Evolutionary conservation across 495 filamentous ascomycete species (phyloP), one percentile per base, ranked within the genome.

Genomic region (Penicillium egyptiacum): DNA sequence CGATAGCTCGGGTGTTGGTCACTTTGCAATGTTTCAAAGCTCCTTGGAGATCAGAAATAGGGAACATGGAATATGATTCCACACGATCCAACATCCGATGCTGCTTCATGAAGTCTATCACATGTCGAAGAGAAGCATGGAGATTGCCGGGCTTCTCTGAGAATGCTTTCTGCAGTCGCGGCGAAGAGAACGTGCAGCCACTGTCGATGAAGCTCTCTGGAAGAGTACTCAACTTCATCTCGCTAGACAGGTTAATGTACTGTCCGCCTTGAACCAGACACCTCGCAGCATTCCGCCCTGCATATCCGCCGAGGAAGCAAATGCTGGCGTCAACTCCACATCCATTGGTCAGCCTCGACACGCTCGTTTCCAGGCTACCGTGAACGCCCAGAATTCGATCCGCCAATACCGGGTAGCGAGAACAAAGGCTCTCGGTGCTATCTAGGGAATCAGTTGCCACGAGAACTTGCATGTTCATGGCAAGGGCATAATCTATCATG

Each of bases 191-290:
- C 0, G 59, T 60, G 50, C 65, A 65, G 10, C 62, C 65, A 37
- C 59, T 61, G 35, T 62, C 53, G 3, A 62, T 50, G 31, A 67
- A 62, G 39, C 59, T 62, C 2, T 59, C 53, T 8, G 65, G 65
- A 4, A 67, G 57, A 35, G 59, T 57, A 37, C 53, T 64, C 5
- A 60, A 39, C 47, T 62, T 65, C 65, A 67, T 65, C 0, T 67
- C 62, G 9, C 33, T 58, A 16, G 62, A 65, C 7, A 65, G n/a
- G 40, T 67, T 64, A 47, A 67, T 60, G 37, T 60, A 62, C 10
- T 59, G 59, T 12, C 65, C 65, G 25, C 65, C 65, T 22, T 28
- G 44, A 17, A 48, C 46, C 7, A 67, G 51, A 16, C 65, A 67
- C 16, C 50, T 57, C 0, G 62, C 65, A 5, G 65, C 65, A 49